These are phyloP conservation scores for Tetramitus jugosus DNA, from an alignment of 208 protist species.

Conservation along the genomic window DNA sequence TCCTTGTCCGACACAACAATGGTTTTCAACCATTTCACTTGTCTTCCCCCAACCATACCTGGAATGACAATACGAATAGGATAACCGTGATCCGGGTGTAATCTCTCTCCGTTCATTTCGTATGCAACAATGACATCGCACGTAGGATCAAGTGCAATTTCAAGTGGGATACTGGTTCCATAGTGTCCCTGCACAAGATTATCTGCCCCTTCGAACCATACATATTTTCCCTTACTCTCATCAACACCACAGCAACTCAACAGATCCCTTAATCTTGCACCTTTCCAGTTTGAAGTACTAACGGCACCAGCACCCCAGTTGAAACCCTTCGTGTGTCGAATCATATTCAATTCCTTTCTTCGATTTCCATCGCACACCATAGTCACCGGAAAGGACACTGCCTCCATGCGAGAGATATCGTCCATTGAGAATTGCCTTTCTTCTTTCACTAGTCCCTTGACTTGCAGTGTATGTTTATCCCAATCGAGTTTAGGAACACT, in stretches of 20 bases:
- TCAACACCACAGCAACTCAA: slow-evolving; percentile 36
- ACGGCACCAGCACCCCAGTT: slow-evolving; percentile 53
- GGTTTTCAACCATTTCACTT: slow-evolving; percentile 57
- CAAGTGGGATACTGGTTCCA: slow-evolving; percentile 53
- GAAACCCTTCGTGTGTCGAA: slow-evolving; percentile 39
- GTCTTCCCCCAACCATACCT: slow-evolving; percentile 53
- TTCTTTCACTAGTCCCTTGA: slow-evolving; percentile 41
- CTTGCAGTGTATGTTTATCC: slow-evolving; percentile 42
- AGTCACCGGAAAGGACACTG: slow-evolving; percentile 33
- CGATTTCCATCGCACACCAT: slow-evolving; percentile 64
- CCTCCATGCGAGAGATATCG: slow-evolving; percentile 38
- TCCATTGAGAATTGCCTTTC: slow-evolving; percentile 45
- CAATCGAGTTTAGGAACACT: slow-evolving; percentile 50
- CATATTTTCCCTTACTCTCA: slow-evolving; percentile 40
- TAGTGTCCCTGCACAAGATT: slow-evolving; percentile 43
- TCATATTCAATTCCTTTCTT: slow-evolving; percentile 43
- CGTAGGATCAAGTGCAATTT: slow-evolving; percentile 43
- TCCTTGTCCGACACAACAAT: slow-evolving; percentile 49
- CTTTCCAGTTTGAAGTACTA: slow-evolving; percentile 51
- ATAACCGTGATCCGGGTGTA: slow-evolving; percentile 60
- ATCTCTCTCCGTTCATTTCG: slow-evolving; percentile 65
- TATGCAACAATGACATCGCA: slow-evolving; percentile 61
- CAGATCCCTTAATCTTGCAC: slow-evolving; percentile 54
- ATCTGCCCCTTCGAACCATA: slow-evolving; percentile 62
- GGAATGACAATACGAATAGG: slow-evolving; percentile 64